Base-by-base conservation (phyloP, 805 yeast genomes). In the Candida incommunis region DNA sequence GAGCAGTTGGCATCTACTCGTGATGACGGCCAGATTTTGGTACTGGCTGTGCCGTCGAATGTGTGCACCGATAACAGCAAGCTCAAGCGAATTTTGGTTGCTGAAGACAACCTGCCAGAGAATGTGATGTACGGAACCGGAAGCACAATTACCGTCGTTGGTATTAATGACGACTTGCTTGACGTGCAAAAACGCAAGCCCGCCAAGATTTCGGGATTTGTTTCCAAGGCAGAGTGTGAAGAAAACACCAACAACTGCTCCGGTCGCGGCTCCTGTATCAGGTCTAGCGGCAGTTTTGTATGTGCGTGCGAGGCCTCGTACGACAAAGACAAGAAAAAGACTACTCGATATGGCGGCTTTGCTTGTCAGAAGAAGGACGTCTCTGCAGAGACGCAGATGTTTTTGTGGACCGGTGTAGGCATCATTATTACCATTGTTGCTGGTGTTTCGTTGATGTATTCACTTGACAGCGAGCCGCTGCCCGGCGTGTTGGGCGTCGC, bases 401-500 rank as follows among this genome's bases (percentile, higher is more conserved):
- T 82, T 51, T 71, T 81, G 54, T 82, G 90, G 86, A 70, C 83
- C 2, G 61, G 72, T 11, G 50, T 80, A 11, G 72, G 69, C 2
- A 59, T 78, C 44, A 42, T 68, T 27, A 61, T 66, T 7, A 60
- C 74, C 20, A 63, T 76, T 41, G 74, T 62, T 31, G 62, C 60
- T 3, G 82, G 80, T 34, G 60, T 79, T 48, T 69, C 71, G 53
- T 68, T 81, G 47, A 62, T 81, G 57, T 58, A 61, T 46, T 57
- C 67, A 29, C 66, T 78, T 48, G 87, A 84, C 18, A 61, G 62
- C 52, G 80, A 77, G 51, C 74, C 78, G 40, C 68, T 80, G 50
- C 86, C 87, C 16, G 84, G 85, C 22, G 77, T 79, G 24, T 70
- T 80, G 53, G 73, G 71, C 50, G 80, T 82, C 35, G 76, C 80